Percentiles rank a stretch among this genome's conserved stretches.
These are phyloP conservation scores for Daldinia concentrica DNA, from an alignment of 495 filamentous ascomycete genomes.

Conservation along the genomic window DNA sequence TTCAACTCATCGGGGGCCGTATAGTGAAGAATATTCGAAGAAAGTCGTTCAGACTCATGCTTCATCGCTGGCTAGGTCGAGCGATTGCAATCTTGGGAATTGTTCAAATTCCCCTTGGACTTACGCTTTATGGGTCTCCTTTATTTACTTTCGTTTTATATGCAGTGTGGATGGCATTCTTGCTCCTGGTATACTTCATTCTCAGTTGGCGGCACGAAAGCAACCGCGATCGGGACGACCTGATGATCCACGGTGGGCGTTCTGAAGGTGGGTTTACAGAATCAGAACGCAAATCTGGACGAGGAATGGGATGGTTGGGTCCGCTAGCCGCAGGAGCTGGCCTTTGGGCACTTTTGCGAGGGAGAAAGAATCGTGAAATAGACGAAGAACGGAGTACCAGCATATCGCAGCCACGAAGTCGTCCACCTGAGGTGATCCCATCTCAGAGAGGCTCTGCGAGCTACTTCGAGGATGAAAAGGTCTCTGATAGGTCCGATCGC, in stretches of 20 bases:
- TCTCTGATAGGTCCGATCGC: conserved; percentile 51
- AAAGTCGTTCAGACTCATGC: conserved; percentile 74
- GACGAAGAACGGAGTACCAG: conserved; percentile 50
- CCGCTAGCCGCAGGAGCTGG: conserved; percentile 69
- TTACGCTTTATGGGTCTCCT: conserved; percentile 93
- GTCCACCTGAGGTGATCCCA: conserved; percentile 57
- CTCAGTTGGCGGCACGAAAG: conserved; percentile 71
- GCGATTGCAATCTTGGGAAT: conserved; percentile 80
- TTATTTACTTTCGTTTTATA: conserved; percentile 85
- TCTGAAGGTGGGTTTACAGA: conserved; percentile 46
- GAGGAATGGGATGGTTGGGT: conserved; percentile 60
- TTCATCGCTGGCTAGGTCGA: conserved; percentile 91
- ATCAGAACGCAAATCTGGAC: conserved; percentile 51
- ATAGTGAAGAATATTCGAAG: conserved; percentile 68
- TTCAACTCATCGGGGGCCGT: conserved; percentile 82
- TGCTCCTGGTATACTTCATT: conserved; percentile 76
- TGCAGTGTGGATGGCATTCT: conserved; percentile 72
- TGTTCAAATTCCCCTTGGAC: conserved; percentile 85
- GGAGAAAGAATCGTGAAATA: conserved; percentile 52
- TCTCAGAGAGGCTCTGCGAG: conserved; percentile 60
- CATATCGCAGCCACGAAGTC: conserved; percentile 45
- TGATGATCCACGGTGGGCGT: conserved; percentile 51
- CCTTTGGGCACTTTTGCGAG: conserved; percentile 63
- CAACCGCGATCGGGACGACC: conserved; percentile 51
- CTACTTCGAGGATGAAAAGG: conserved; percentile 70